Evolutionary conservation across 495 filamentous ascomycete species (phyloP), one percentile per base, ranked within the genome.

Genomic region (Hypoxylon fragiforme): DNA sequence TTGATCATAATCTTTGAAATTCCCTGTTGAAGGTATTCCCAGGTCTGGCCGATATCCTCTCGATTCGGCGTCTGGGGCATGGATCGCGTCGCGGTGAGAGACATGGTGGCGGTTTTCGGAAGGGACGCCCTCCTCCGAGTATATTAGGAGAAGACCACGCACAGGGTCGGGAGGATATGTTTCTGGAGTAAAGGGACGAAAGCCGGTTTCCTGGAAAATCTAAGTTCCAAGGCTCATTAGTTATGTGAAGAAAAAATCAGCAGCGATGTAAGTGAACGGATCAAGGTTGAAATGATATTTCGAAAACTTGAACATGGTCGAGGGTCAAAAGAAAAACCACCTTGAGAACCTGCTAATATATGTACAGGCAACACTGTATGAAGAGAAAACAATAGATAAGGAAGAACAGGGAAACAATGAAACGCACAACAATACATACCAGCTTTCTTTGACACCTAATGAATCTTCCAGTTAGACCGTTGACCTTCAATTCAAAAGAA

Each of bases 1-100:
- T 92, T 87, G 51, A 78, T 81, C 94, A 99, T 99, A 59, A 99
- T 95, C 66, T 84, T 87, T 50, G 90, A 82, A 51, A 99, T 88
- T 35, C 92, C 92, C 26, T 74, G 74, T 72, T 97, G 89, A 46
- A 99, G 71, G 73, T 92, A 97, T 14, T 76, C 73, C 94, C 94
- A 99, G 71, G 91, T 96, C 71, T 83, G 83, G 21, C 81, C 80
- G 53, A 95, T 79, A 71, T 95, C 90, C 73, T 95, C 91, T 75
- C 85, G 86, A 61, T 86, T 85, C 46, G 88, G 87, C 12, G 68
- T 65, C 47, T 70, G 63, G 21, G 77, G 74, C 75, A 79, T 78
- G 35, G 50, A 18, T 54, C 62, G 55, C 16, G 54, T 35, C 32
- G 50, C 15, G 15, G 52, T 40, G 26, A 47, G 31, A 34, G 65